Percentiles rank a stretch among this genome's conserved stretches.
Conservation (phyloP, 202 grass and related monocot genomes). For the Panicum hallii region DNA sequence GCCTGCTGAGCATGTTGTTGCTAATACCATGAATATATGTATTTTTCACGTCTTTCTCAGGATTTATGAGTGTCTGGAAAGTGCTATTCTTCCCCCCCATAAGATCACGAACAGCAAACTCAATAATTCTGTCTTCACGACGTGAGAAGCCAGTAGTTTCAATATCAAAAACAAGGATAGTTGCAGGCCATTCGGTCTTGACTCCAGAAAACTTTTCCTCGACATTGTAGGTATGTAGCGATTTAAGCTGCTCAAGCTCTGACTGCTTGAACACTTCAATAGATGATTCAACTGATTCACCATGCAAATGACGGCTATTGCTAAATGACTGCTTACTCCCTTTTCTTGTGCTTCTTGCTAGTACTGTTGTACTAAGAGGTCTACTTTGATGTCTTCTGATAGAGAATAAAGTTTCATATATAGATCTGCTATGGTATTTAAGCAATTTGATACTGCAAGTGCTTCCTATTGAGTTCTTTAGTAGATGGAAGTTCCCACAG, state of each 20-base stretch:
- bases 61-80: constrained; percentile 91
- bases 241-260: constrained; percentile 71
- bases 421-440: constrained; percentile 52
- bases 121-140: constrained; percentile 74
- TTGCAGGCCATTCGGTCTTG: constrained; percentile 72
- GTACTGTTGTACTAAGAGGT: constrained; percentile 59
- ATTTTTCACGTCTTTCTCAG: constrained; percentile 62
- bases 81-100: constrained; percentile 83
- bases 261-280: constrained; percentile 60
- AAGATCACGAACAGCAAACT: constrained; percentile 86
- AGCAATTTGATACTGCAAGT: constrained; percentile 51
- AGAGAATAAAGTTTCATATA: constrained; percentile 52
- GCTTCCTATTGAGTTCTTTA: constrained; percentile 62
- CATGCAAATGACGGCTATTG: constrained; percentile 56
- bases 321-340: constrained; percentile 55
- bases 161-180: constrained; percentile 90
- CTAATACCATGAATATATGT: constrained; percentile 77
- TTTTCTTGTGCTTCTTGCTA: constrained; percentile 49
- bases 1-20: constrained; percentile 66
- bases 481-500: constrained; percentile 72
- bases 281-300: constrained; percentile 61
- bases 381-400: constrained; percentile 49
- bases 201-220: constrained; percentile 56
- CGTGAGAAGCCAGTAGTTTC: constrained; percentile 86
- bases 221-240: constrained; percentile 64